Conservation (phyloP, 768 basidiomycete genomes). For the Boletus reticulatus region DNA sequence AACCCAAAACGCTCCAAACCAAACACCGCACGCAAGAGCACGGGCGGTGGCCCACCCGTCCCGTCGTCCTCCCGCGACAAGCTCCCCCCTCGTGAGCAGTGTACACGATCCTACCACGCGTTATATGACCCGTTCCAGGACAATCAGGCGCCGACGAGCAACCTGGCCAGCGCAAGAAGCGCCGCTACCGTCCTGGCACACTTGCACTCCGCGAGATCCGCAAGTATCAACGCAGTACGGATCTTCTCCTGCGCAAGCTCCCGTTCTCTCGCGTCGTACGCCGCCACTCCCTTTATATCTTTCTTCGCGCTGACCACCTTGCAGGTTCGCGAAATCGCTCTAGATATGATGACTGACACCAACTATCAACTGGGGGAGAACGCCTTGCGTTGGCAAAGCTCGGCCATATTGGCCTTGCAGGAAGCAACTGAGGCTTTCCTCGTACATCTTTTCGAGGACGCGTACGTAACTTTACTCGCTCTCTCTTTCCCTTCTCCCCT, state of each 20-base stretch:
- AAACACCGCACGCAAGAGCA: conserved; percentile 82
- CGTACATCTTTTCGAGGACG: conserved; percentile 97
- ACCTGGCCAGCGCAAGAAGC: conserved; percentile 41
- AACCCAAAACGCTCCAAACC: conserved; percentile 45
- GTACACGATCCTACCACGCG: background rate
- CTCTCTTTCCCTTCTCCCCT: background rate
- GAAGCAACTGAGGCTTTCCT: conserved; percentile 96
- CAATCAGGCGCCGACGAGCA: conserved; percentile 25
- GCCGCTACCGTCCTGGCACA: conserved; percentile 86
- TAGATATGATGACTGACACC: conserved; percentile 83
- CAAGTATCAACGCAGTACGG: conserved; percentile 92
- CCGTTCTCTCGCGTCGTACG: conserved; percentile 91
- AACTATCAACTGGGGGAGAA: conserved; percentile 54
- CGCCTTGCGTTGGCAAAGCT: conserved; percentile 90
- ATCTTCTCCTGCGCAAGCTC: conserved; percentile 80
- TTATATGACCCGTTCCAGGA: conserved; percentile 16
- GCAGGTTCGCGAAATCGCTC: conserved; percentile 93
- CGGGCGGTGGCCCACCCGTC: conserved; percentile 51
- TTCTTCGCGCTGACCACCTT: conserved; percentile 1
- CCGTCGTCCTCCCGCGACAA: conserved; percentile 30
- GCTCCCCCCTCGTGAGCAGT: conserved; percentile 25
- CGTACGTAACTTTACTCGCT: conserved; percentile 56
- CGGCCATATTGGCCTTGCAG: conserved; percentile 90
- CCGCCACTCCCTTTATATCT: conserved; percentile 13
- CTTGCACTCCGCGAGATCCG: conserved; percentile 90